A percentile compares a stretch with the other conserved stretches of the same genome.
phyloP scores from a whole-genome alignment of 208 protist genomes.

The Blastocrithidia nonstop region DNA sequence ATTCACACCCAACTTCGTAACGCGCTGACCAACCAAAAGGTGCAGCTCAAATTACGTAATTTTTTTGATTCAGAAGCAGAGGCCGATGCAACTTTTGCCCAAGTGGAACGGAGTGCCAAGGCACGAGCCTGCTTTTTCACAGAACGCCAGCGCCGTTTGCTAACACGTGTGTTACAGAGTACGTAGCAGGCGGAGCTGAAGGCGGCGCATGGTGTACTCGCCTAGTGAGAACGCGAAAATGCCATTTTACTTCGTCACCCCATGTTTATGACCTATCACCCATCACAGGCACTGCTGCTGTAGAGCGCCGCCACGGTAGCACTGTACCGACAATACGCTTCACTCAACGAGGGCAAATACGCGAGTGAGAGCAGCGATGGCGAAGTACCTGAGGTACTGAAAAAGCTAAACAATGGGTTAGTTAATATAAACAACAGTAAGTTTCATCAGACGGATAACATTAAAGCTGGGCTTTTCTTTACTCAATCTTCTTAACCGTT shows the following conservation, averaged over 20 bases:
- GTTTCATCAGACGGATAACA: too few species aligned
- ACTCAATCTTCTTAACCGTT: conserved; percentile 37
- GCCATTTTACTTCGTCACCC: conserved; percentile 65
- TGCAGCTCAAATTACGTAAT: conserved; percentile 34
- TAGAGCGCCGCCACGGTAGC: conserved; percentile 66
- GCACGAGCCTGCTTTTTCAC: conserved; percentile 63
- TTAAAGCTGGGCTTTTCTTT: too few species aligned
- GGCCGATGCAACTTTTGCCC: conserved; percentile 19
- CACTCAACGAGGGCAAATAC: conserved; percentile 55
- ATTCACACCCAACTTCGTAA: conserved; percentile 70
- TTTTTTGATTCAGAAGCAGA: conserved; percentile 37
- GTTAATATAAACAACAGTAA: too few species aligned
- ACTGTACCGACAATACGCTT: conserved; percentile 72
- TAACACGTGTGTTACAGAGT: conserved; percentile 37
- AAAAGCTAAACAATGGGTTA: conserved; percentile 51
- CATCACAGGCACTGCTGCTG: conserved; percentile 52
- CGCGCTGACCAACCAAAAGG: conserved; percentile 32
- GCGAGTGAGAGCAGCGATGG: conserved; percentile 67
- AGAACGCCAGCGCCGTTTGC: conserved; percentile 48
- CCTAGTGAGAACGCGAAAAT: conserved; percentile 63
- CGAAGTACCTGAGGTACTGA: conserved; percentile 49
- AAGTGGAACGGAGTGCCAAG: conserved; percentile 27
- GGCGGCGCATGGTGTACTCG: conserved; percentile 57
- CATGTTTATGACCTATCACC: conserved; percentile 78
- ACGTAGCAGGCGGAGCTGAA: conserved; percentile 44